phyloP scores from a whole-genome alignment of 768 basidiomycete species.

The Russula dissimulans region DNA sequence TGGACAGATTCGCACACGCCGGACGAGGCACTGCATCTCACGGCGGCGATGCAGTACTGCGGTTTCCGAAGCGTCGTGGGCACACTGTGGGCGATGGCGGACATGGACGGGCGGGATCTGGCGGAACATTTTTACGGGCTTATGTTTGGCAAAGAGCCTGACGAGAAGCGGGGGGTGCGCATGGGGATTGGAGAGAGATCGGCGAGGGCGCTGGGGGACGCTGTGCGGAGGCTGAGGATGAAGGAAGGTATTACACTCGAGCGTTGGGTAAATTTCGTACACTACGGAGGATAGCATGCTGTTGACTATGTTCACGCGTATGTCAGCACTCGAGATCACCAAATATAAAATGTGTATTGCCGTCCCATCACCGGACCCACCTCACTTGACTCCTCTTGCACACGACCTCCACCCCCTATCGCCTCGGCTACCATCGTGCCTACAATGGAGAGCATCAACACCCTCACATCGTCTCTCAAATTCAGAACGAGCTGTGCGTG shows the following conservation, averaged over 20 bases:
- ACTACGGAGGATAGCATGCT: slow-evolving; percentile 4
- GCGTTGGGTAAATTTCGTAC: slow-evolving; percentile 12
- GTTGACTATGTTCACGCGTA: no score
- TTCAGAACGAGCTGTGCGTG: no score
- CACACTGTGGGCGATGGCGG: slow-evolving; percentile 17
- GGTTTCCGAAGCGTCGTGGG: slow-evolving; percentile 12
- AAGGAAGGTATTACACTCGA: not conserved
- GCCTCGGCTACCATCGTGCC: no score
- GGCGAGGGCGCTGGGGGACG: not conserved
- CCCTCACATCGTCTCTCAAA: no score
- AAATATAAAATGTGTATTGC: not conserved
- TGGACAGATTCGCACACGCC: not conserved
- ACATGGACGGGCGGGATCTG: slow-evolving; percentile 7
- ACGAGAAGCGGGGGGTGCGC: not conserved
- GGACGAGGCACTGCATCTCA: slow-evolving; percentile 18
- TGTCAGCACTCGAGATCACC: no score
- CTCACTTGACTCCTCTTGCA: not conserved
- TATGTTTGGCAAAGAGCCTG: not conserved
- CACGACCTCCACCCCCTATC: no score
- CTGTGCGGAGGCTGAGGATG: slow-evolving; percentile 2
- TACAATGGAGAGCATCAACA: no score
- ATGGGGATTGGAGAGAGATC: not conserved
- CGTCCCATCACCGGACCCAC: no score
- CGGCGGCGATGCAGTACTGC: slow-evolving; percentile 16
- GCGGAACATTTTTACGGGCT: slow-evolving; percentile 1